Base-by-base conservation (phyloP, 495 filamentous ascomycete genomes). In the Penicillium mononematosum region DNA sequence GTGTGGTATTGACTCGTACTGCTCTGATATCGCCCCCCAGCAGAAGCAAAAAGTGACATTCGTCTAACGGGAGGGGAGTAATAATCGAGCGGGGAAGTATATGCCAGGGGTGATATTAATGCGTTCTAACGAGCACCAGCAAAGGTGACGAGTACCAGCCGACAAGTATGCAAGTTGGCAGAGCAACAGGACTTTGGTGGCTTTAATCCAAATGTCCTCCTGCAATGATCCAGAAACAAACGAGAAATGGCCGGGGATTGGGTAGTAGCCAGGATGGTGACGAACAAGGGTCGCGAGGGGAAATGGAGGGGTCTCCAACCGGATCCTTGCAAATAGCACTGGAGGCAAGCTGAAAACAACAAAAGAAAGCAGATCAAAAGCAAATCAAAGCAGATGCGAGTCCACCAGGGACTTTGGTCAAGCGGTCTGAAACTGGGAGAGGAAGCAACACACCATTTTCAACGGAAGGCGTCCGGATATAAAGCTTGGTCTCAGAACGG, bases 401-500 rank as follows among this genome's bases (percentile, higher is more conserved):
- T 41, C 45, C 44, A 20, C 44, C 45, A 50, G 31, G 45, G 41
- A 34, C 44, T 20, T 17, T 29, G 50, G 43, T 27, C 16, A 17
- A 25, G 38, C 10, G 38, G 29, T 36, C 42, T 24, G 44, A 42
- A 41, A 53, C 17, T 12, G 24, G 19, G 7, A 42, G 32, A 48
- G 43, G 25, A 24, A 45, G 8, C 19, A 45, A 29, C 27, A 34
- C 29, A 47, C 48, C 42, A 53, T 53, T 31, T 36, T 36, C 44
- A 39, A 45, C 63, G 62, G 59, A 57, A 62, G 63, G 66, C 63
- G 63, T 48, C 32, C 50, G 43, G 60, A 66, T 68, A 68, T 68
- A 63, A 68, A 66, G 59, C 59, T 62, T 65, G 54, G 51, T 52
- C 39, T 43, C 22, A 39, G 16, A 24, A 41, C 49, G 45, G 41